A percentile compares a stretch with the other conserved stretches of the same genome.
Conservation (phyloP, 345 rosid genomes). For the Crucihimalaya himalaica region DNA sequence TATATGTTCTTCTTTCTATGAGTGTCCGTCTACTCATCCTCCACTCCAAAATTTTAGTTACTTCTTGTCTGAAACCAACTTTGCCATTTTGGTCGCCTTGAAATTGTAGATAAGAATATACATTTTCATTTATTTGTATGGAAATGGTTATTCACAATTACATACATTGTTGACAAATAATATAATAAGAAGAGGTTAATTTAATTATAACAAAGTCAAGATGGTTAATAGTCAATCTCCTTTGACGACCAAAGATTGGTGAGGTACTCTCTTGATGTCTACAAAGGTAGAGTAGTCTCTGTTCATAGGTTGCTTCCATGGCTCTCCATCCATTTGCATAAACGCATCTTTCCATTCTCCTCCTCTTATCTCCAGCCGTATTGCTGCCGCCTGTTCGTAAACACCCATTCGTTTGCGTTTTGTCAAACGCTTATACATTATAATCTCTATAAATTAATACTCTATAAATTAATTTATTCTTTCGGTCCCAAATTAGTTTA, state of each 20-base stretch:
- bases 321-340: constrained; percentile 99
- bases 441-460: no score
- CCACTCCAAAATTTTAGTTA: constrained; percentile 34
- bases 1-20: not conserved
- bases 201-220: not conserved
- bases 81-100: constrained; percentile 12
- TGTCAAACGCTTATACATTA: no score
- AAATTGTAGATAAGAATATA: not conserved
- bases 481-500: no score
- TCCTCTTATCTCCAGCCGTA: constrained; percentile 83
- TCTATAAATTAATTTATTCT: no score
- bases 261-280: constrained; percentile 79
- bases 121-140: not conserved
- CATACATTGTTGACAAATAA: not conserved
- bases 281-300: constrained; percentile 71
- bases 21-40: constrained; percentile 39
- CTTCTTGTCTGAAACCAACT: constrained; percentile 28
- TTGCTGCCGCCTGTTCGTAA: constrained; percentile 69
- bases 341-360: constrained; percentile 85
- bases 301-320: constrained; percentile 88
- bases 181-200: not conserved
- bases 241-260: constrained; percentile 64
- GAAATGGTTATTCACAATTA: constrained; percentile 25
- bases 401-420: not conserved
- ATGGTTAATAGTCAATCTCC: constrained; percentile 49